Conservation (phyloP, 2,329 filamentous ascomycete genomes). For the Clonostachys sp. region DNA sequence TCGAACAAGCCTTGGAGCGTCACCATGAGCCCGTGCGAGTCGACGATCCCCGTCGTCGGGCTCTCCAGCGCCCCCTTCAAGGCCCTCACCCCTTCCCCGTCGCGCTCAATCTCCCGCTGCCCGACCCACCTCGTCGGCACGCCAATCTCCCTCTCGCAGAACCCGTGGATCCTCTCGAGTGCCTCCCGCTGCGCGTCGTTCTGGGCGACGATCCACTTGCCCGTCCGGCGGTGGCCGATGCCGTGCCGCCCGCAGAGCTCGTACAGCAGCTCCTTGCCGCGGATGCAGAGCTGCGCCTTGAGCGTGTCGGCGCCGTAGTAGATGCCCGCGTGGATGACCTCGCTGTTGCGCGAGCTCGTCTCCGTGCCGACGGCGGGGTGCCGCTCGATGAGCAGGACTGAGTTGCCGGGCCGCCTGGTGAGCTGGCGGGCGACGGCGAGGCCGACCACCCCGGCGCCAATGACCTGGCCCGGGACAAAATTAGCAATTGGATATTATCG, state of each 20-base stretch:
- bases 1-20: conserved; percentile 74
- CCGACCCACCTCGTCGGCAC: conserved; percentile 72
- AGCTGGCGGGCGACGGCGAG: conserved; percentile 74
- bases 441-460: conserved; percentile 66
- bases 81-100: conserved; percentile 75
- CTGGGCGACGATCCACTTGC: conserved; percentile 96
- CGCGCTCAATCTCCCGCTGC: conserved; percentile 50
- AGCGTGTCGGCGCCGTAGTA: conserved; percentile 77
- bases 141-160: conserved; percentile 29
- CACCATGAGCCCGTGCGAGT: conserved; percentile 81
- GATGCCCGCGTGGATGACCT: conserved; percentile 93
- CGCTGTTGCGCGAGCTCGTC: conserved; percentile 85
- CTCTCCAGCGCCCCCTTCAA: conserved; percentile 74
- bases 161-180: conserved; percentile 44
- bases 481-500: background rate
- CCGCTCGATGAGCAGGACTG: conserved; percentile 76
- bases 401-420: conserved; percentile 54
- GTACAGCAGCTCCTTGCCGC: conserved; percentile 75
- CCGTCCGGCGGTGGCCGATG: conserved; percentile 70
- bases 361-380: conserved; percentile 75
- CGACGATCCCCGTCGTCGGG: conserved; percentile 83
- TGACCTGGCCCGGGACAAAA: conserved; percentile 29
- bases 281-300: conserved; percentile 80
- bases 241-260: conserved; percentile 62
- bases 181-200: conserved; percentile 63